Evolutionary conservation across 257 asterid species (phyloP).

Genomic region (Forsythia suspensa): DNA sequence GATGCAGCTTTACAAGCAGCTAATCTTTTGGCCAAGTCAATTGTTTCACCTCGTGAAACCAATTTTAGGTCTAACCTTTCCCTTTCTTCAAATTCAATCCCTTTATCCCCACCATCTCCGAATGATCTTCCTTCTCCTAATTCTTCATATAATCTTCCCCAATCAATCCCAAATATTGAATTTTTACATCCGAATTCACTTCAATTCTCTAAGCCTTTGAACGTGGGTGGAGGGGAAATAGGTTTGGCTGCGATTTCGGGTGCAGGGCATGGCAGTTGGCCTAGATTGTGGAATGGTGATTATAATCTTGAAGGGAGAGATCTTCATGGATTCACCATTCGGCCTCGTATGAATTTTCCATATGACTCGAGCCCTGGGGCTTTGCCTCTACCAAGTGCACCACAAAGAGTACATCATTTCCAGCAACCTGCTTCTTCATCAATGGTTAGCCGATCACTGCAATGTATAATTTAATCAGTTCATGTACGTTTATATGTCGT

Average conservation of each 20-base stretch:
- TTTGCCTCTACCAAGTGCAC: slow-evolving; percentile 32
- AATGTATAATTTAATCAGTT: neutral
- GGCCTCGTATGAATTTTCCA: slow-evolving; percentile 25
- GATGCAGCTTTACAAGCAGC: slow-evolving; percentile 45
- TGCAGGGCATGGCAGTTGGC: slow-evolving; percentile 32
- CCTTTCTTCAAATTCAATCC: slow-evolving; percentile 23
- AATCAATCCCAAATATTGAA: slow-evolving; percentile 39
- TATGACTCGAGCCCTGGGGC: slow-evolving; percentile 30
- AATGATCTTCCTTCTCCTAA: slow-evolving; percentile 41
- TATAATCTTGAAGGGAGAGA: slow-evolving; percentile 41
- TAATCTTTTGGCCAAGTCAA: slow-evolving; percentile 32
- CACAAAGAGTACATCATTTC: slow-evolving; percentile 53
- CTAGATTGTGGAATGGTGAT: slow-evolving; percentile 48
- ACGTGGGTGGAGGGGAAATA: slow-evolving; percentile 30
- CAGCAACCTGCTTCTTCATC: slow-evolving; percentile 45
- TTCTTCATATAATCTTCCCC: slow-evolving; percentile 34
- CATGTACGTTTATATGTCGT: neutral
- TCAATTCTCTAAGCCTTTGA: slow-evolving; percentile 34
- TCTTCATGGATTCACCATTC: slow-evolving; percentile 36
- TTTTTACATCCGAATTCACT: slow-evolving; percentile 28
- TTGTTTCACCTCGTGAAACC: slow-evolving; percentile 24
- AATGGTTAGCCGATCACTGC: slow-evolving; percentile 39
- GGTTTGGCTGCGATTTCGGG: slow-evolving; percentile 19
- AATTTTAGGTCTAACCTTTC: too few species aligned
- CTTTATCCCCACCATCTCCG: slow-evolving; percentile 27